These are phyloP conservation scores for Malassezia vespertilionis DNA, from an alignment of 1,284 basidiomycete genomes.

Conservation along the genomic window DNA sequence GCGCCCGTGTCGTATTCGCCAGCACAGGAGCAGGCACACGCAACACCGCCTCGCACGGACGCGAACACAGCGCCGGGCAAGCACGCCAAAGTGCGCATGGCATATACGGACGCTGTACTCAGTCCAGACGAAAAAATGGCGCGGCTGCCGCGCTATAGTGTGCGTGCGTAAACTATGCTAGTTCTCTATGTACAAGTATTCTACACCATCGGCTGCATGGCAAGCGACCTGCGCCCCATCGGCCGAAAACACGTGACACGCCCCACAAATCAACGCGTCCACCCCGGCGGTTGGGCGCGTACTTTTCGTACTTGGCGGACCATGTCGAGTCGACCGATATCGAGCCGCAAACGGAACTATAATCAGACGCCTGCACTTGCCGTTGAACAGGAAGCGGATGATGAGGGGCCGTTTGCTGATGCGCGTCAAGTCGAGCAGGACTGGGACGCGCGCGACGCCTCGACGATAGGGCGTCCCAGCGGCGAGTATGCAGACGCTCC, in stretches of 20 bases:
- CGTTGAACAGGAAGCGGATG: not conserved
- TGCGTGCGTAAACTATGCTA: slow-evolving; percentile 3
- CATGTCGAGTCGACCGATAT: not conserved
- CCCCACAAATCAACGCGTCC: not conserved
- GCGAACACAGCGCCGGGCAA: slow-evolving; percentile 2
- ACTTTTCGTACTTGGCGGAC: too few relatives aligned
- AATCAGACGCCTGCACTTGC: not conserved
- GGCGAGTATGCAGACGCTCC: slow-evolving; percentile 3
- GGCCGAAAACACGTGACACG: too few relatives aligned
- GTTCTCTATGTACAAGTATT: too few relatives aligned
- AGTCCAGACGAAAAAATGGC: slow-evolving; percentile 29
- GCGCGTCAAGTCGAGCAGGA: too few relatives aligned
- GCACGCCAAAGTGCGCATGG: slow-evolving; percentile 19
- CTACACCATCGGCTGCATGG: slow-evolving; percentile 5
- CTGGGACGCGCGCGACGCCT: too few relatives aligned
- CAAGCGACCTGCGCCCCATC: slow-evolving; percentile 2
- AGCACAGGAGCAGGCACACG: not conserved
- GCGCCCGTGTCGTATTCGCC: slow-evolving; percentile 25
- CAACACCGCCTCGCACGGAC: not conserved
- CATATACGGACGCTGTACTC: slow-evolving; percentile 19
- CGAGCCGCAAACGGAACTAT: slow-evolving; percentile 2
- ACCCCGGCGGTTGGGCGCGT: not conserved
- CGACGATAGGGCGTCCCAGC: slow-evolving; percentile 1
- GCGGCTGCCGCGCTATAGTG: slow-evolving; percentile 8
- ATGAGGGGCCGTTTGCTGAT: not conserved